Evolutionary conservation across 495 filamentous ascomycete species (phyloP), one percentile per base, ranked within the genome.

Genomic region (Aspergillus homomorphus): DNA sequence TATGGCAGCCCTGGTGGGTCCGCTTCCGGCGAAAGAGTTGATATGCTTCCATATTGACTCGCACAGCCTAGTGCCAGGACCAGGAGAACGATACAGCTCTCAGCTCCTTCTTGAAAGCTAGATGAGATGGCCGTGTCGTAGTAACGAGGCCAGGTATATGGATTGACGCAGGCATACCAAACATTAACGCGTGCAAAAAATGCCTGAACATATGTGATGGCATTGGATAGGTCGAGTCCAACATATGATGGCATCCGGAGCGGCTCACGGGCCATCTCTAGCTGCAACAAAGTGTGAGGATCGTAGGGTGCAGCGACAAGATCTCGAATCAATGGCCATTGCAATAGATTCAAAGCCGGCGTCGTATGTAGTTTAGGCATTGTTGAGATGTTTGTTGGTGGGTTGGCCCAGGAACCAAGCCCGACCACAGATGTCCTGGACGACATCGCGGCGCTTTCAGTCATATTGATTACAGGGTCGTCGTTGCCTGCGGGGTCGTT

Each of bases 111-210:
- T 53, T 86, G 84, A 62, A 92, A 91, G 7, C 85, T 82, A 57
- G 83, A 83, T 1, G 87, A 86, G 3, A 90, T 76, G 0, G 89
- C 89, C 7, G 79, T 85, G 19, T 81, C 78, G 67, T 92, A 92
- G 69, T 90, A 86, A 57, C 80, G 83, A n/a, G 80, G 77, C 89
- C 89, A 93, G 19, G 84, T 88, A 71, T 87, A 89, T 21, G 89
- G 89, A 69, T 91, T 92, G 53, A 93, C 88, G 69, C 87, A 89
- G 30, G 89, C 89, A 61, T 92, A 92, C 88, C 89, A 93, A 5
- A 90, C 80, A 65, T 92, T 92, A 56, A 90, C 89, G 22, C 86
- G 80, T 45, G 87, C 83, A 62, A 93, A 93, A 72, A 89, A 92
- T 9, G 89, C 82, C 66, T 86, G 82, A 51, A 89, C 84, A 71